Evolutionary conservation across 2,329 filamentous ascomycete genomes (phyloP).

Genomic region (Nigrospora osmanthi): DNA sequence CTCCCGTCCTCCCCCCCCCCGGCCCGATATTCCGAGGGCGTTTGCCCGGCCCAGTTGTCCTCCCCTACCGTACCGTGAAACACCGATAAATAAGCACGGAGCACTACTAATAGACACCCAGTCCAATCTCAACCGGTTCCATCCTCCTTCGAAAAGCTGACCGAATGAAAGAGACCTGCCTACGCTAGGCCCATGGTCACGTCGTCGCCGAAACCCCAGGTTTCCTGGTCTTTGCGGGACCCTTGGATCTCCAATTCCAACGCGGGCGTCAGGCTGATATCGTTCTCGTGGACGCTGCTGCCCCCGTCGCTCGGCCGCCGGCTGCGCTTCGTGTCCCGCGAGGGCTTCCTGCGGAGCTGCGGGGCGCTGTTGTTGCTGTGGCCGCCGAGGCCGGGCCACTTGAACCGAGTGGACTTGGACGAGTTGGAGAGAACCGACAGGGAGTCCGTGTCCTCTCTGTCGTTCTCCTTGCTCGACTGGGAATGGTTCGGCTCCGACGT

Average conservation of each 20-base stretch:
- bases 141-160: too few relatives aligned
- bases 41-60: too few relatives aligned
- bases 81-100: too few relatives aligned
- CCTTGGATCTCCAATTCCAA: slow-evolving; percentile 46
- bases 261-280: slow-evolving; percentile 20
- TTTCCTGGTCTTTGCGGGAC: slow-evolving; percentile 44
- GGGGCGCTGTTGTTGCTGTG: slow-evolving; percentile 8
- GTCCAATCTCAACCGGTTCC: too few relatives aligned
- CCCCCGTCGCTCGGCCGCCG: slow-evolving; percentile 33
- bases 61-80: too few relatives aligned
- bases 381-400: slow-evolving; percentile 8
- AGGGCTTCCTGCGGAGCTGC: slow-evolving; percentile 9
- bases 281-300: slow-evolving; percentile 22
- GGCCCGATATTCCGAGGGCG: too few relatives aligned
- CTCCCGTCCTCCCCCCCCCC: too few relatives aligned
- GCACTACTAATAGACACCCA: too few relatives aligned
- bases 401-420: slow-evolving; percentile 18
- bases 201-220: slow-evolving; percentile 79
- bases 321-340: slow-evolving; percentile 24
- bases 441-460: slow-evolving; percentile 18
- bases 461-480: slow-evolving; percentile 1
- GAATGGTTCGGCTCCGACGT: background rate
- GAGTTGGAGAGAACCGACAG: slow-evolving; percentile 20
- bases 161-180: background rate
- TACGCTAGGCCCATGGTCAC: slow-evolving; percentile 75